phyloP scores from a whole-genome alignment of 129 eudicot genomes.

The Flaveria linearis region DNA sequence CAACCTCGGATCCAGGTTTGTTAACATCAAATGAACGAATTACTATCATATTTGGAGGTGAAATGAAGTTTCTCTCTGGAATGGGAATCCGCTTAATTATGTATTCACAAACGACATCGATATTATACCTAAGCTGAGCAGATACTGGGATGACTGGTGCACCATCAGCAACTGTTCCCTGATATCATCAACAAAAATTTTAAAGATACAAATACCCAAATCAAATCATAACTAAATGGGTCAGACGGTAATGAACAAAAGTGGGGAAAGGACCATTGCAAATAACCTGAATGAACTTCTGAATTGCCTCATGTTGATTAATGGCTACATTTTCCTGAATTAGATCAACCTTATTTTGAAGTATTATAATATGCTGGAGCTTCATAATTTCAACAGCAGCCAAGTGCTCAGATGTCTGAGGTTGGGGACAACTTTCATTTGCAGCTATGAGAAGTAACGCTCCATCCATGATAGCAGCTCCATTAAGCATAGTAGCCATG shows the following conservation, averaged over 20 bases:
- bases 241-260: not conserved
- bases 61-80: slow-evolving; percentile 86
- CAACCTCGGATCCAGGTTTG: slow-evolving; percentile 95
- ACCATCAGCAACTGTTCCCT: slow-evolving; percentile 98
- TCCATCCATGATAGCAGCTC: slow-evolving; percentile 99
- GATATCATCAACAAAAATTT: not conserved
- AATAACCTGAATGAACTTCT: slow-evolving; percentile 82
- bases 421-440: slow-evolving; percentile 98
- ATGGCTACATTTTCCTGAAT: slow-evolving; percentile 93
- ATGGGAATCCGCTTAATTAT: slow-evolving; percentile 87
- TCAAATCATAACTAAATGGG: not conserved
- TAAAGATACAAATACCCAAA: not conserved
- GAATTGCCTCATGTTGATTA: slow-evolving; percentile 92
- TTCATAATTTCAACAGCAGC: slow-evolving; percentile 99
- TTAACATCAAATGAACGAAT: slow-evolving; percentile 96
- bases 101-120: slow-evolving; percentile 91
- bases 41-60: slow-evolving; percentile 98
- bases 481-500: slow-evolving; percentile 99
- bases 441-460: slow-evolving; percentile 99
- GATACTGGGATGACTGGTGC: slow-evolving; percentile 96
- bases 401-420: slow-evolving; percentile 96
- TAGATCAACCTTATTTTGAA: slow-evolving; percentile 92
- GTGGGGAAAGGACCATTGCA: not conserved
- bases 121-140: slow-evolving; percentile 92
- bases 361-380: slow-evolving; percentile 86